Evolutionary conservation across 139 green algal species (phyloP), one percentile per base, ranked within the genome.

Genomic region (Chloropicon primus): DNA sequence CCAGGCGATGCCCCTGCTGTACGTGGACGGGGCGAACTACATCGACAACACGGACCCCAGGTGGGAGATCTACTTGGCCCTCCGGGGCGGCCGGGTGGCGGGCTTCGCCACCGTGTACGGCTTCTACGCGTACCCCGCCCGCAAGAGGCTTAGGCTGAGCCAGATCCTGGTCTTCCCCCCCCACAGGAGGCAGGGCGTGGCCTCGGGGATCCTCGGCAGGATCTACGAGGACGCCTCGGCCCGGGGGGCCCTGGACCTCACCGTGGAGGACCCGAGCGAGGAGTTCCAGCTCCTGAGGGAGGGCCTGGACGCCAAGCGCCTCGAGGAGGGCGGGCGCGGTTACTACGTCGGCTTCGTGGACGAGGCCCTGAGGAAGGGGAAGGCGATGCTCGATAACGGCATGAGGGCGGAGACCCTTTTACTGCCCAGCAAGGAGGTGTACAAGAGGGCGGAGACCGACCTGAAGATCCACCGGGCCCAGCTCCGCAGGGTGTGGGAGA

Each of bases 211-310:
- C 80, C 71, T 97, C 54, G 26, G 84, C 53, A 85, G 83, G 22
- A 86, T 86, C 21, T 88, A 91, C 75, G 26, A 74, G 1, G 27
- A 87, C 29, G 90, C 92, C 0, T 28, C 78, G 1, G 71, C 81
- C 1, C 29, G 76, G 2, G 74, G 80, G n/a, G 86, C 83, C 1
- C 26, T 87, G 0, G 93, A 97, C 78, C 78, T 96, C 25, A 91
- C 89, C 62, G 91, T 95, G 28, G 93, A 97, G 81, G 93, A 97
- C 79, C 92, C 93, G 1, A 92, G 89, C 1, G 87, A 91, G 17
- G 88, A 85, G 22, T 78, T 97, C 78, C 84, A 91, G 76, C 28
- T 77, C 17, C 73, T 95, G 74, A 78, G 91, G 2, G 91, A 93
- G 53, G 79, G 80, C 71, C 29, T 92, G n/a, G 91, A 95, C 54